Conservation (phyloP, 371 early-diverging fungal genomes). For the Apophysomyces trapeziformis region DNA sequence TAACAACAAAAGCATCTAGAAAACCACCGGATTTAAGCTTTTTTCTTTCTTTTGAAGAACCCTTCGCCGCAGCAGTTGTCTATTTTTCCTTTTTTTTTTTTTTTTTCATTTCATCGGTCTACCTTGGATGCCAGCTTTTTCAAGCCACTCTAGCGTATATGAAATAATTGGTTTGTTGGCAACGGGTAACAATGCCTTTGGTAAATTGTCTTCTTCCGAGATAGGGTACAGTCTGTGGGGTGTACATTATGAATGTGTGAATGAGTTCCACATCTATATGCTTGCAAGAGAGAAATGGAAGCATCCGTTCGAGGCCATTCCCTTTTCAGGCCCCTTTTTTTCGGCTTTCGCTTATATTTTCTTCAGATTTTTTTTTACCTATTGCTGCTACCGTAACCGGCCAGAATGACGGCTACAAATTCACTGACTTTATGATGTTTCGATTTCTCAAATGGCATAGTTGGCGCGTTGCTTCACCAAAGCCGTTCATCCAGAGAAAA, state of each 20-base stretch:
- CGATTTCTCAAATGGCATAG: constrained; percentile 52
- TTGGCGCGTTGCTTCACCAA: background rate
- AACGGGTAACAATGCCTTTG: constrained; percentile 91
- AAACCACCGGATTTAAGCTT: background rate
- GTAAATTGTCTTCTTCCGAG: constrained; percentile 80
- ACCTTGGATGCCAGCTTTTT: constrained; percentile 86
- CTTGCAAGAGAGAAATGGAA: background rate
- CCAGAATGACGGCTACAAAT: constrained; percentile 82
- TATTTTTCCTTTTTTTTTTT: too few species aligned
- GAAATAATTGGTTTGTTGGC: constrained; percentile 93
- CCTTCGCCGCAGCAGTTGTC: too few species aligned
- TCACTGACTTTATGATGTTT: constrained; percentile 55
- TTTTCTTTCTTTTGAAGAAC: background rate
- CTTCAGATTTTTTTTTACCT: constrained; percentile 43
- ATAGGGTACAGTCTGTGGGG: constrained; percentile 74
- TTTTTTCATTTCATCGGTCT: background rate
- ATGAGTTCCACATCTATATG: background rate
- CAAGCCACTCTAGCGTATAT: constrained; percentile 92
- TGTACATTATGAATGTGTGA: too few species aligned
- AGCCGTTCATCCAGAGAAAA: background rate
- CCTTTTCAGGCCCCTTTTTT: too few species aligned
- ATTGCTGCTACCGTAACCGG: constrained; percentile 74
- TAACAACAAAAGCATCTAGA: constrained; percentile 82
- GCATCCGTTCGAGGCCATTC: too few species aligned
- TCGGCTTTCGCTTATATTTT: too few species aligned